These are phyloP conservation scores for Neofusicoccum kwambonambiense DNA, from an alignment of 2,329 filamentous ascomycete species.

Conservation along the genomic window DNA sequence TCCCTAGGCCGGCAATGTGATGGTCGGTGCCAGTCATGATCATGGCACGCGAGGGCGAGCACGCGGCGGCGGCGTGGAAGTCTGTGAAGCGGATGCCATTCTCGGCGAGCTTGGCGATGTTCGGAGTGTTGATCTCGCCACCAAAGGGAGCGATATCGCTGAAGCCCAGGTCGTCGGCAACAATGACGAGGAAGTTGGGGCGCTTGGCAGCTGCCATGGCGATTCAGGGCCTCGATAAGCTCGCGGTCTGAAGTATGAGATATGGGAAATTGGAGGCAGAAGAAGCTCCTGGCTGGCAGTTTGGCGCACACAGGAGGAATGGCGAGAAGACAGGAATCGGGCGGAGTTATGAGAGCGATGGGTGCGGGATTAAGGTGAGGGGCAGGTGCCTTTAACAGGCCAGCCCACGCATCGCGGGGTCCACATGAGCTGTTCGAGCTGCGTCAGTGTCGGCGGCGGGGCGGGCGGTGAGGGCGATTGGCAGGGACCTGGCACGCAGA, in stretches of 20 bases:
- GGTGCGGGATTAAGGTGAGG: not conserved
- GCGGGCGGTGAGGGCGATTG: conserved; percentile 4
- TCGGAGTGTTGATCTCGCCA: conserved; percentile 60
- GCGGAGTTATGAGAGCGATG: too few relatives aligned
- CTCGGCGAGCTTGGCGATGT: conserved; percentile 52
- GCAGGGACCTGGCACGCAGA: not conserved
- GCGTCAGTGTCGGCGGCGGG: not conserved
- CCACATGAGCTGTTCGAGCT: conserved; percentile 7
- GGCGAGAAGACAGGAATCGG: too few relatives aligned
- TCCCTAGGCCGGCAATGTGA: conserved; percentile 59
- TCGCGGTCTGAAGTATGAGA: not conserved
- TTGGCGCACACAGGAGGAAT: not conserved
- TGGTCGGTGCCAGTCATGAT: conserved; percentile 65
- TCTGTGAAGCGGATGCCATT: conserved; percentile 60
- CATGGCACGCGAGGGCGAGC: conserved; percentile 65
- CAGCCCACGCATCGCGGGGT: conserved; percentile 2
- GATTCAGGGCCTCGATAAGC: not conserved
- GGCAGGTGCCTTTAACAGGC: conserved; percentile 7
- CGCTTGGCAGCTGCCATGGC: conserved; percentile 35
- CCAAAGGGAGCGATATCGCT: conserved; percentile 60
- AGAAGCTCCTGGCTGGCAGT: not conserved
- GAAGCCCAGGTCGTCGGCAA: conserved; percentile 62
- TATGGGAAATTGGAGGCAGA: not conserved
- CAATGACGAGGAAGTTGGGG: conserved; percentile 61
- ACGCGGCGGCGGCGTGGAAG: conserved; percentile 64